Evolutionary conservation across 805 yeast genomes (phyloP).

Genomic region (Alloascoidea africana): DNA sequence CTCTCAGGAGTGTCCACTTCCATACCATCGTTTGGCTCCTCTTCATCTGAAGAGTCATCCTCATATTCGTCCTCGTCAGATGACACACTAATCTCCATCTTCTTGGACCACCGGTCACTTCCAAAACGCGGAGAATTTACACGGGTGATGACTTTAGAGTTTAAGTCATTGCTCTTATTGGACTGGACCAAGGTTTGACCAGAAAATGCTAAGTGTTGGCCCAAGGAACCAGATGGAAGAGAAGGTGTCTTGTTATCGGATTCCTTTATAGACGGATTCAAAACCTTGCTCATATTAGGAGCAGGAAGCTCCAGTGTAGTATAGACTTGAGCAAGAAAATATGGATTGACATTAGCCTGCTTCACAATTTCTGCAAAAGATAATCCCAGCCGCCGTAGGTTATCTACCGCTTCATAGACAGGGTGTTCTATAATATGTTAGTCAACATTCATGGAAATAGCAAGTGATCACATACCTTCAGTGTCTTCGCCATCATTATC

Average conservation of each 20-base stretch:
- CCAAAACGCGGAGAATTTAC: constrained; percentile 8
- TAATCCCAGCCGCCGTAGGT: constrained; percentile 13
- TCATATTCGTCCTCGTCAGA: constrained; percentile 11
- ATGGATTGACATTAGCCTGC: constrained; percentile 7
- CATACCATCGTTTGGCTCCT: not conserved
- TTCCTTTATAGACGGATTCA: not conserved
- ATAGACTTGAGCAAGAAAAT: constrained; percentile 6
- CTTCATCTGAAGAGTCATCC: constrained; percentile 2
- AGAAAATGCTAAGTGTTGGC: constrained; percentile 1
- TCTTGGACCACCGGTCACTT: constrained; percentile 11
- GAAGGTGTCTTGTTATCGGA: constrained; percentile 2
- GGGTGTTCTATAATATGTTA: not conserved
- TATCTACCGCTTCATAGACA: constrained; percentile 8
- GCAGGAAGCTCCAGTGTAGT: constrained; percentile 8
- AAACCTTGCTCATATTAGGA: not conserved
- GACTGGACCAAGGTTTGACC: not conserved
- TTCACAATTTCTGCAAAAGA: constrained; percentile 12
- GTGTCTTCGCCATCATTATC: not conserved
- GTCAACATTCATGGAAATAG: not conserved
- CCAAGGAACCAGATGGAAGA: constrained; percentile 3
- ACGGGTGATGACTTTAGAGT: not conserved
- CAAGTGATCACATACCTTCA: not conserved
- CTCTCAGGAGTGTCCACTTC: not conserved
- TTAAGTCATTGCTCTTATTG: constrained; percentile 1
- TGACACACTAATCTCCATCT: constrained; percentile 8